Evolutionary conservation across 257 asterid species (phyloP).

Genomic region (Cordia subcordata): DNA sequence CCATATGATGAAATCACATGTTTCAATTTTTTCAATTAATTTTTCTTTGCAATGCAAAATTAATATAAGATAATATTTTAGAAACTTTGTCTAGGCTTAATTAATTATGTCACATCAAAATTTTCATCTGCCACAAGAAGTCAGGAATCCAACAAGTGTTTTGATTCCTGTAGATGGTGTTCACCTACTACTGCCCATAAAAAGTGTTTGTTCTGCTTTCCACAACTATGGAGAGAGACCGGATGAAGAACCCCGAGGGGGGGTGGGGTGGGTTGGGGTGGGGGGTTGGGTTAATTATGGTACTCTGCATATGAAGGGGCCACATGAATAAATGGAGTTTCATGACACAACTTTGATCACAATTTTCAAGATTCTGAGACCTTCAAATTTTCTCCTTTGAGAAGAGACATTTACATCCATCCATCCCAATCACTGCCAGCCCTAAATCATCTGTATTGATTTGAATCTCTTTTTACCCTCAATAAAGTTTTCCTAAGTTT

Average conservation of each 20-base stretch:
- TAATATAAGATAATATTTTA: too few relatives aligned
- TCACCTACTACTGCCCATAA: neutral
- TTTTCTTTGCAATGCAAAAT: too few relatives aligned
- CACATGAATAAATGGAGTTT: slow-evolving; percentile 40
- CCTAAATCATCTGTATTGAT: slow-evolving; percentile 17
- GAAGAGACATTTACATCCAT: slow-evolving; percentile 27
- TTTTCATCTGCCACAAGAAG: neutral
- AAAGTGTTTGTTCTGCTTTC: slow-evolving; percentile 7
- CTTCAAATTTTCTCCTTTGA: slow-evolving; percentile 3
- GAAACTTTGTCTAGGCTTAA: too few relatives aligned
- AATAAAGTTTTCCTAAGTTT: too few relatives aligned
- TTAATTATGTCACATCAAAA: too few relatives aligned
- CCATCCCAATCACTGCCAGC: slow-evolving; percentile 51
- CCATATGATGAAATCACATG: too few relatives aligned
- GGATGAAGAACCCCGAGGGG: neutral
- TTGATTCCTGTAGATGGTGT: slow-evolving; percentile 3
- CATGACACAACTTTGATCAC: slow-evolving; percentile 34
- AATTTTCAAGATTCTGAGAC: slow-evolving; percentile 40
- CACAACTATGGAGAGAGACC: neutral
- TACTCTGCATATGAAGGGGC: slow-evolving; percentile 33
- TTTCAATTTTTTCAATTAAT: too few relatives aligned
- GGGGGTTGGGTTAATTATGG: slow-evolving; percentile 28
- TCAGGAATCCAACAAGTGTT: neutral
- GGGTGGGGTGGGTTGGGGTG: slow-evolving; percentile 22
- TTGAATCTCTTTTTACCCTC: neutral